phyloP scores from a whole-genome alignment of 768 basidiomycete species.

The Leccinellum albellum region DNA sequence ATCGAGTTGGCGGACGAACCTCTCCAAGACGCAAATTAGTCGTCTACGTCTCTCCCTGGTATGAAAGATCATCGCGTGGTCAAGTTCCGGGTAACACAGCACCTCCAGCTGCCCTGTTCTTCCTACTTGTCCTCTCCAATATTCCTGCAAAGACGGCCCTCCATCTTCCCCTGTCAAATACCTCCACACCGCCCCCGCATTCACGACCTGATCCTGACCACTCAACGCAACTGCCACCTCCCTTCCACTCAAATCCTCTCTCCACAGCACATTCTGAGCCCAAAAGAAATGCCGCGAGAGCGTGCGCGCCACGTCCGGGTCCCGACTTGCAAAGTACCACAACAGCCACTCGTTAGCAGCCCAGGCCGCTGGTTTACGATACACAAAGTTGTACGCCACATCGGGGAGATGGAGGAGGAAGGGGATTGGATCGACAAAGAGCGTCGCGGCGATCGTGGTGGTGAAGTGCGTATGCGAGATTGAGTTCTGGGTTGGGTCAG shows the following conservation, averaged over 20 bases:
- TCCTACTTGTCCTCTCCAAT: slow-evolving; percentile 24
- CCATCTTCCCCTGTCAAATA: slow-evolving; percentile 37
- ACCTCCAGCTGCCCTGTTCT: slow-evolving; percentile 34
- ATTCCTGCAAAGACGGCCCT: background rate
- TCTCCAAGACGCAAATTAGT: slow-evolving; percentile 30
- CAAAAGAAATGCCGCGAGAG: slow-evolving; percentile 64
- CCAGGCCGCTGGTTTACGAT: slow-evolving; percentile 42
- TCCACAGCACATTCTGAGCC: slow-evolving; percentile 59
- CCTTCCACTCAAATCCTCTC: slow-evolving; percentile 44
- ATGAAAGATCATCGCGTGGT: slow-evolving; percentile 42
- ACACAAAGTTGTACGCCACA: slow-evolving; percentile 66
- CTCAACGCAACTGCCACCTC: slow-evolving; percentile 35
- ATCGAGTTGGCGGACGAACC: slow-evolving; percentile 24
- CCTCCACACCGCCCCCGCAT: slow-evolving; percentile 34
- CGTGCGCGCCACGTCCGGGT: slow-evolving; percentile 57
- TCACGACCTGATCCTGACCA: slow-evolving; percentile 42
- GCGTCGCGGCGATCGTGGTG: slow-evolving; percentile 37
- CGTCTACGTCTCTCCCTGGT: slow-evolving; percentile 21
- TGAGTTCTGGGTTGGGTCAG: background rate
- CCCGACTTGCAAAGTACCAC: slow-evolving; percentile 65
- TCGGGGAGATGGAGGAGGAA: slow-evolving; percentile 58
- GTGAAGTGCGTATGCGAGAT: slow-evolving; percentile 15
- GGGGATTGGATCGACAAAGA: slow-evolving; percentile 65
- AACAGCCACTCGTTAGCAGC: slow-evolving; percentile 58
- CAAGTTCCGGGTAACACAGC: slow-evolving; percentile 35